Base-by-base conservation (phyloP, 169 alveolate genomes). In the Plasmodium inui region DNA sequence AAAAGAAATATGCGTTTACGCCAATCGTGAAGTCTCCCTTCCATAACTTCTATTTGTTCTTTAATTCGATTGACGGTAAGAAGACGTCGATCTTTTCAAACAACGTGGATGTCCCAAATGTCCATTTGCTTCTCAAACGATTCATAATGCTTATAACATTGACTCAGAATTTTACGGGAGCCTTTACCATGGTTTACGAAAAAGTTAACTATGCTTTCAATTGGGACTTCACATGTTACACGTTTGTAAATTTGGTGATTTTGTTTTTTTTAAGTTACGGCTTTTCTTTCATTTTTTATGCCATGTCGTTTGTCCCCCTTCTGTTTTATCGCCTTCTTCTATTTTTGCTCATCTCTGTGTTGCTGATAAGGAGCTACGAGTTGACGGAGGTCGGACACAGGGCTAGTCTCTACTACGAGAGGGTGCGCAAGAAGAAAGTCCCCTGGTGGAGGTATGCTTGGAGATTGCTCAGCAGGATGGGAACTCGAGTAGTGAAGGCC, bases 1-100 rank as follows among this genome's bases (percentile, higher is more conserved):
- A 57, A 30, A 86, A 86, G n/a, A 86, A 76, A 76, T 76, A 74
- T 76, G 19, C 79, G 0, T 39, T 26, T 61, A 61, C 28, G 82
- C 94, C 89, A 28, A 39, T 79, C 32, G 94, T 89, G 22, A 89
- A 89, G 34, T 89, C 94, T 7, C 94, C 94, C 26, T 89, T 89
- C 72, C 94, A 89, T 79, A 89, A 89, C 67, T 89, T 89, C 80
- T 67, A 81, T 80, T 89, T 89, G 34, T 89, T 32, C 61, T 39
- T 89, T 26, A 89, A 50, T 79, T 57, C 91, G 1, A 22, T 57
- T 30, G 84, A 80, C n/a, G 71, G 82, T 67, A 89, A 41, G 55
- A 34, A 80, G 82, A 50, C 82, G 7, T 50, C 94, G 1, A 89
- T 89, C 22, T 89, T 89, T 80, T 89, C 94, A 41, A 89, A 89